Evolutionary conservation across 371 early-diverging fungal genomes (phyloP).

Genomic region (Apophysomyces ossiformis): DNA sequence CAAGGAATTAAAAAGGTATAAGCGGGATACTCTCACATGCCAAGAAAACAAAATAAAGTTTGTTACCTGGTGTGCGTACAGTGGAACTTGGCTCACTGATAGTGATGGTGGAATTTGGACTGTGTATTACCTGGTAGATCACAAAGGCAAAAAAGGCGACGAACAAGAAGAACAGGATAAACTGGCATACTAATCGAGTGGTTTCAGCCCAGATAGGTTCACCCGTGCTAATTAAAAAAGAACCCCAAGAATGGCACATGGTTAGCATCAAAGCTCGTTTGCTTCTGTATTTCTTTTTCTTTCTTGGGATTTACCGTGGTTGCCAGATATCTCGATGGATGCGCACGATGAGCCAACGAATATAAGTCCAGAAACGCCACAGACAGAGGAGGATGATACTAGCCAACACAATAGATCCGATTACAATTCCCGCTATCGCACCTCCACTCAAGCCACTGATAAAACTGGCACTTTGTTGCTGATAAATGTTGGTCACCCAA

Average conservation of each 20-base stretch:
- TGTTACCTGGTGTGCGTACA: constrained; percentile 23
- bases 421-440: constrained; percentile 23
- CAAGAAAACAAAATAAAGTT: not conserved
- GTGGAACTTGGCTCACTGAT: constrained; percentile 15
- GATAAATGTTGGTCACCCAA: constrained; percentile 16
- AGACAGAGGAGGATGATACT: constrained; percentile 13
- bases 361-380: constrained; percentile 18
- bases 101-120: constrained; percentile 23
- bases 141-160: constrained; percentile 29
- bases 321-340: constrained; percentile 29
- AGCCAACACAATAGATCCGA: constrained; percentile 15
- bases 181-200: constrained; percentile 24
- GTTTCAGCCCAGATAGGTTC: constrained; percentile 42
- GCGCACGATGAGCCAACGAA: constrained; percentile 11
- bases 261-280: not conserved
- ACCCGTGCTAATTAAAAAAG: constrained; percentile 25
- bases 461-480: not conserved
- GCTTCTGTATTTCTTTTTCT: not conserved
- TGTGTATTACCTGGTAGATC: constrained; percentile 31
- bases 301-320: constrained; percentile 19
- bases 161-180: constrained; percentile 28
- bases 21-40: not conserved
- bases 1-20: not conserved
- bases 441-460: constrained; percentile 17
- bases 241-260: not conserved